Evolutionary conservation across 495 filamentous ascomycete genomes (phyloP).

Genomic region (Tuber calosporum): DNA sequence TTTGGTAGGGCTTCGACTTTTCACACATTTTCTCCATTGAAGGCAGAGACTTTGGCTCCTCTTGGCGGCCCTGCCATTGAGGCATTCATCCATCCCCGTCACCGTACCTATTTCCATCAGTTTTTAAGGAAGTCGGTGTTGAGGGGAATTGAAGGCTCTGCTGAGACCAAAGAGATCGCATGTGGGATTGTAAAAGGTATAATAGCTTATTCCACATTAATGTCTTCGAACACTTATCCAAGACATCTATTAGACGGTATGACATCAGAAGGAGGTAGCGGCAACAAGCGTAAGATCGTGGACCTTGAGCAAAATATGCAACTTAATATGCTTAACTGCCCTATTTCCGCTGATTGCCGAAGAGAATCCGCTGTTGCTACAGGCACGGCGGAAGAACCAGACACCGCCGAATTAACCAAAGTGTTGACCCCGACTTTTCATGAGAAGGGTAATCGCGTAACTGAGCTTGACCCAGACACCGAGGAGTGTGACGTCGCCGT

Average conservation of each 20-base stretch:
- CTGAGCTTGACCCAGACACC: not conserved
- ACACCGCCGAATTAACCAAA: not conserved
- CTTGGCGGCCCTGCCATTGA: constrained; percentile 2
- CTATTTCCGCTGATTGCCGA: not conserved
- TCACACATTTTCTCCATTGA: constrained; percentile 10
- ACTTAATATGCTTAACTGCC: not conserved
- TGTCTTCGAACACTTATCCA: not conserved
- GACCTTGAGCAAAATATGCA: not conserved
- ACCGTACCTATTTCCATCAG: constrained; percentile 29
- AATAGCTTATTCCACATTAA: not conserved
- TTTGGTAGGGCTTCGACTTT: not conserved
- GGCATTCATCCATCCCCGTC: constrained; percentile 22
- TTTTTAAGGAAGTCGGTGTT: constrained; percentile 29
- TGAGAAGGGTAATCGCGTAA: not conserved
- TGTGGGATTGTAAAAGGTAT: not conserved
- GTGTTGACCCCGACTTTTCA: not conserved
- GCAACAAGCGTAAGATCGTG: not conserved
- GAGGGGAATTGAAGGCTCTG: constrained; percentile 7
- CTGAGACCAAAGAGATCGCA: not conserved
- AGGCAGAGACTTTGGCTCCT: constrained; percentile 1
- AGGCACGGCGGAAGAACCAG: not conserved
- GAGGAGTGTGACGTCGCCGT: not conserved
- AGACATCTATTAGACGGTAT: not conserved
- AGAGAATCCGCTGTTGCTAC: not conserved
- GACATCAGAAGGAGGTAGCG: not conserved